Evolutionary conservation across 2,329 filamentous ascomycete genomes (phyloP).

Genomic region (Colletotrichum australisinense): DNA sequence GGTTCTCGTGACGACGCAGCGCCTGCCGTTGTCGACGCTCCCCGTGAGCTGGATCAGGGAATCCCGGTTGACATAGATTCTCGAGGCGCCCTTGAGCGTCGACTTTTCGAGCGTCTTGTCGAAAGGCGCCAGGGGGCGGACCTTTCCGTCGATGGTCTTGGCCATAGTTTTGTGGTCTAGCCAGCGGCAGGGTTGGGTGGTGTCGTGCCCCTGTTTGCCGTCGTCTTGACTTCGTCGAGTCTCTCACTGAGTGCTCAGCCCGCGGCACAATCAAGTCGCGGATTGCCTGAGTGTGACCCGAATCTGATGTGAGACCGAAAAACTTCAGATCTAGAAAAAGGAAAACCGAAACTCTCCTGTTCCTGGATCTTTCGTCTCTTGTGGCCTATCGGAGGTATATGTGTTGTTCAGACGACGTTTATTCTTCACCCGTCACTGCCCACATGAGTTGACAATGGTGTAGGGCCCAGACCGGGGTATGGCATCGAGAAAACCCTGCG

Average conservation of each 20-base stretch:
- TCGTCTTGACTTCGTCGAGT: background rate
- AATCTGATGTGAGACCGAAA: background rate
- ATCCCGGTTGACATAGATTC: slow-evolving; percentile 61
- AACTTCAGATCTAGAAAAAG: background rate
- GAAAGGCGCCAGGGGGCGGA: slow-evolving; percentile 50
- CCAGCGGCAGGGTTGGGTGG: background rate
- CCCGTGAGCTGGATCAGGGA: slow-evolving; percentile 57
- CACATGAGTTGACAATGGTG: slow-evolving; percentile 14
- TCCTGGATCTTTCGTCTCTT: background rate
- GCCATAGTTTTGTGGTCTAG: background rate
- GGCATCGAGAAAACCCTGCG: slow-evolving; percentile 14
- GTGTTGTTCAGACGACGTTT: background rate
- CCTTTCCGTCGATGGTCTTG: slow-evolving; percentile 42
- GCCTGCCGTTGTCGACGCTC: slow-evolving; percentile 54
- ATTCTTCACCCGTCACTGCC: background rate
- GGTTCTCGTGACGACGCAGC: slow-evolving; percentile 53
- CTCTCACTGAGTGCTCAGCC: background rate
- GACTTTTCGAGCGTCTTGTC: slow-evolving; percentile 55
- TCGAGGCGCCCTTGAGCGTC: slow-evolving; percentile 55
- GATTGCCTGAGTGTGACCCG: too few species aligned
- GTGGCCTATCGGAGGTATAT: background rate
- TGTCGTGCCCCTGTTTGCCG: background rate
- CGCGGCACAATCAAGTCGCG: background rate
- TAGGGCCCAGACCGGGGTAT: slow-evolving; percentile 15
- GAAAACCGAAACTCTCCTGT: background rate